Conservation (phyloP, 768 basidiomycete genomes). For the Lactarius evosmus region DNA sequence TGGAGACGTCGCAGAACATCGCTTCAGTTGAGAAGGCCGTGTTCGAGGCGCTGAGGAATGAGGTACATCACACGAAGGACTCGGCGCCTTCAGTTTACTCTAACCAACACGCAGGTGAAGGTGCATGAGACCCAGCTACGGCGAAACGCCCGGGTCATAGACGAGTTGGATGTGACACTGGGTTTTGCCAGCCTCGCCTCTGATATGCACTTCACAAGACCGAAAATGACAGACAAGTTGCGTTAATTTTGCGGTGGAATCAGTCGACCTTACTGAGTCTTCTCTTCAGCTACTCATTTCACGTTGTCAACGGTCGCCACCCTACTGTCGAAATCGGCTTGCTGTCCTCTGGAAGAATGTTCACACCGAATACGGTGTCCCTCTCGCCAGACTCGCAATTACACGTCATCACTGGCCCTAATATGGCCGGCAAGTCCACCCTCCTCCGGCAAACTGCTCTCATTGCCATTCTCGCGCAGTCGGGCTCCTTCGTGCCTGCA, state of each 20-base stretch:
- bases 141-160: constrained; percentile 71
- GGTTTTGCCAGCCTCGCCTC: constrained; percentile 78
- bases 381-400: constrained; percentile 60
- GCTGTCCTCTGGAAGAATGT: constrained; percentile 65
- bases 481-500: constrained; percentile 92
- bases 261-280: neutral
- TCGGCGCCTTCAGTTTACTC: neutral
- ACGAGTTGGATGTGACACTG: constrained; percentile 83
- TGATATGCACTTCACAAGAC: constrained; percentile 74
- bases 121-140: constrained; percentile 53
- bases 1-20: constrained; percentile 54
- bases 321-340: constrained; percentile 91
- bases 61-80: constrained; percentile 42
- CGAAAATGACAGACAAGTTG: constrained; percentile 67
- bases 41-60: constrained; percentile 63
- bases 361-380: constrained; percentile 78
- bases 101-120: constrained; percentile 51
- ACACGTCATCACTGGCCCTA: constrained; percentile 90
- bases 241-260: constrained; percentile 29
- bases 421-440: constrained; percentile 96
- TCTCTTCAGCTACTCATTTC: constrained; percentile 41
- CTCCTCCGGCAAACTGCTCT: constrained; percentile 88
- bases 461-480: constrained; percentile 85
- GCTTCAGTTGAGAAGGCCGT: constrained; percentile 63
- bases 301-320: constrained; percentile 81